Evolutionary conservation across 768 basidiomycete genomes (phyloP), one percentile per base, ranked within the genome.

Genomic region (Panaeolus cyanescens): DNA sequence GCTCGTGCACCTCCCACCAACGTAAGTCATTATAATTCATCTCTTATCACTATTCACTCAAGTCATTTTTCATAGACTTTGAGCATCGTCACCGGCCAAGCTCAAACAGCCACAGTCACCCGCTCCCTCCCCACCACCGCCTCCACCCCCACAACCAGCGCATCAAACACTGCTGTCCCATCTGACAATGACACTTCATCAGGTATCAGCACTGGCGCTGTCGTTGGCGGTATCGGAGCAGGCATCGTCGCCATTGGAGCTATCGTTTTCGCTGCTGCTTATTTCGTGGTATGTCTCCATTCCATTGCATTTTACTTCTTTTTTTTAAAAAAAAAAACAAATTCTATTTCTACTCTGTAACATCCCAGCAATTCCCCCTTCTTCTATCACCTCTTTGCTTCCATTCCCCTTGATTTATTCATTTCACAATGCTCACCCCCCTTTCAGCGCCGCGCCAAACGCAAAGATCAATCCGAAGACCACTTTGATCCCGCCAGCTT

Each of bases 401-500:
- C 56, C 59, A 61, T 33, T 32, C 20, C 15, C 55, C 40, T 28
- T 20, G 57, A 13, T 56, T 39, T n/a, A 2, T 17, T 6, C 2
- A 10, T 19, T 45, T 53, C 19, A 28, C 63, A 56, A 59, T 34
- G 42, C 28, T 58, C 54, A 53, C 37, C 15, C 12, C 17, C 37
- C 37, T 42, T 62, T 25, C 62, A 85, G 79, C 80, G 81, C 56
- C 82, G 80, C 36, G 75, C 74, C 33, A 75, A 77, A 64, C 77
- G 74, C 19, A 72, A 77, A n/a, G 75, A 76, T 0, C 79, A 81
- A 28, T 58, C 56, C 13, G 68, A 72, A 53, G 72, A 68, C 19
- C 19, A 13, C 1, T 92, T 90, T 71, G 80, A 85, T 62, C 73
- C 86, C 1, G 71, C 75, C 42, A 81, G 81, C 9, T 90, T 90